Evolutionary conservation across 108 stramenopile genomes (phyloP).

Genomic region (Nitzschia sp.): DNA sequence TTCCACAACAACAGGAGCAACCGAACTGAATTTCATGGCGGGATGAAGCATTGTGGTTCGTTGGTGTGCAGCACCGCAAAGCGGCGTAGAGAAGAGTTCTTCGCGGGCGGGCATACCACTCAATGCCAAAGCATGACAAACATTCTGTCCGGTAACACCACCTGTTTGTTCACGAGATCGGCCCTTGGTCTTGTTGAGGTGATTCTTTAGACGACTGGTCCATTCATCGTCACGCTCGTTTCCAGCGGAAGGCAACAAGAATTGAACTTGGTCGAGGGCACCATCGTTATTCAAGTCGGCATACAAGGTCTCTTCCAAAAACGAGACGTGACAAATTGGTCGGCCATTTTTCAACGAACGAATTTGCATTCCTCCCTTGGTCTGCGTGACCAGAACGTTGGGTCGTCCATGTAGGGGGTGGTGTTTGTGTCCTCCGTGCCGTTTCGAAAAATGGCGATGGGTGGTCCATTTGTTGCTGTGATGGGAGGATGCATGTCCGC

Average conservation of each 20-base stretch:
- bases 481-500: conserved; percentile 1
- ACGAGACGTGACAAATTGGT: conserved; percentile 69
- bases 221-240: conserved; percentile 27
- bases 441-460: conserved; percentile 11
- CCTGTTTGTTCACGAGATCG: neutral
- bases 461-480: neutral
- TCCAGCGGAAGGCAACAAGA: conserved; percentile 28
- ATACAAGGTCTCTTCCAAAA: conserved; percentile 71
- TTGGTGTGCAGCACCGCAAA: conserved; percentile 45
- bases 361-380: conserved; percentile 67
- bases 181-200: neutral
- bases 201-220: conserved; percentile 15
- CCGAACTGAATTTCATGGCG: conserved; percentile 33
- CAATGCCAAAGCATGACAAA: conserved; percentile 72
- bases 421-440: conserved; percentile 26
- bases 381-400: conserved; percentile 67
- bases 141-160: neutral
- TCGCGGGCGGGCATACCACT: conserved; percentile 76
- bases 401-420: conserved; percentile 63
- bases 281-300: conserved; percentile 80
- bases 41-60: neutral
- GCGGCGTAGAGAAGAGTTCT: conserved; percentile 72
- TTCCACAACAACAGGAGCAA: conserved; percentile 68
- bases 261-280: conserved; percentile 68
- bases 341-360: conserved; percentile 81